These are phyloP conservation scores for Ramalina peruviana DNA, from an alignment of 495 filamentous ascomycete genomes.

Conservation along the genomic window DNA sequence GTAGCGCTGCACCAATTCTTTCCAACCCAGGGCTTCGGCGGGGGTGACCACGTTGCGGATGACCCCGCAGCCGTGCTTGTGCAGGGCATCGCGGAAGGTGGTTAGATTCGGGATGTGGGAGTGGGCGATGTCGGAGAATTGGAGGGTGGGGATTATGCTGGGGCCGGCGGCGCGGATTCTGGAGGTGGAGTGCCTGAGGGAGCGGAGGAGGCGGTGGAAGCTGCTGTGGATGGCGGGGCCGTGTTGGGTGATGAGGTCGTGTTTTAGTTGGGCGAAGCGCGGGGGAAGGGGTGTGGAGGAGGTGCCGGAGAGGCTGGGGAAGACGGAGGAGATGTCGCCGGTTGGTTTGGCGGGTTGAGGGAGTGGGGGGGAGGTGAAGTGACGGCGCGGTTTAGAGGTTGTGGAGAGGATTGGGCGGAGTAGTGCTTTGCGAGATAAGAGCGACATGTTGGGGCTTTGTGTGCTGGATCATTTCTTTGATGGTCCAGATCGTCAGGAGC, in stretches of 20 bases:
- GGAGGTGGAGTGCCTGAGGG: slow-evolving; percentile 34
- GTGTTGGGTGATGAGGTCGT: slow-evolving; percentile 43
- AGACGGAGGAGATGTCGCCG: slow-evolving; percentile 75
- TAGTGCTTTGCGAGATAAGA: too few relatives aligned
- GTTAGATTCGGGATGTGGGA: slow-evolving; percentile 25
- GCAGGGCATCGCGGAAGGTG: slow-evolving; percentile 24
- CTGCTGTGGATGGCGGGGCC: slow-evolving; percentile 46
- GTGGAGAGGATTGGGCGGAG: too few relatives aligned
- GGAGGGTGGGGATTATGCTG: slow-evolving; percentile 34
- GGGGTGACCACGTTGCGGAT: slow-evolving; percentile 44
- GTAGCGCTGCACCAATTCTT: slow-evolving; percentile 42
- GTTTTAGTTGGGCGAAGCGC: slow-evolving; percentile 68
- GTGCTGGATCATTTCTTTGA: too few relatives aligned
- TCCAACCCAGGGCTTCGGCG: slow-evolving; percentile 40
- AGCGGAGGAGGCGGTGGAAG: slow-evolving; percentile 54
- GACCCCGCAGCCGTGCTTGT: slow-evolving; percentile 44
- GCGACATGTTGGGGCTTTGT: too few relatives aligned
- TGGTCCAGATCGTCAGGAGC: too few relatives aligned
- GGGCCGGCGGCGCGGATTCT: slow-evolving; percentile 24
- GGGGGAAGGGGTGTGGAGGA: slow-evolving; percentile 48
- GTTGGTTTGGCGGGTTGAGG: slow-evolving; percentile 23
- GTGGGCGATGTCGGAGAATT: slow-evolving; percentile 27
- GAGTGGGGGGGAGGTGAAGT: too few relatives aligned
- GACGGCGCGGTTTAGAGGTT: too few relatives aligned
- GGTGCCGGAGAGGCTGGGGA: slow-evolving; percentile 62